phyloP scores from a whole-genome alignment of 148 eudicot species.

The Polygonum maritimum region DNA sequence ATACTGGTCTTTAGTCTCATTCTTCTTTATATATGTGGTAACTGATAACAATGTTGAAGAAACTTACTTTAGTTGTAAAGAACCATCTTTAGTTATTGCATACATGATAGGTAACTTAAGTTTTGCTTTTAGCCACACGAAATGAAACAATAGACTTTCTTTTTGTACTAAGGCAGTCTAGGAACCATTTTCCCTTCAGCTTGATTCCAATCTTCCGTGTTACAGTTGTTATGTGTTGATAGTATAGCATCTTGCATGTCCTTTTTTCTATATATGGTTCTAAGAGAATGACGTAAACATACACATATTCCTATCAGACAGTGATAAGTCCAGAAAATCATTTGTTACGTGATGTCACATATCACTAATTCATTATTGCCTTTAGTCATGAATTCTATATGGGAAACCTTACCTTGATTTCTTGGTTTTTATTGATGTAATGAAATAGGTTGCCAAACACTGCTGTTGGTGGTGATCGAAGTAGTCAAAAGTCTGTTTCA shows the following conservation, averaged over 20 bases:
- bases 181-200: background rate
- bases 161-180: background rate
- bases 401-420: background rate
- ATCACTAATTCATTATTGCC: too few relatives aligned
- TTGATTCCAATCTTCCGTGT: background rate
- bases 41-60: background rate
- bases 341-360: background rate
- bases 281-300: background rate
- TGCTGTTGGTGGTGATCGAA: constrained; percentile 25
- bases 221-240: background rate
- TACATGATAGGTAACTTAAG: too few relatives aligned
- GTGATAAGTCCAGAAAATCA: background rate
- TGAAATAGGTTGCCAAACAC: constrained; percentile 31
- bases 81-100: background rate
- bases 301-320: background rate
- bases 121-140: background rate
- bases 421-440: background rate
- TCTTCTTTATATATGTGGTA: background rate
- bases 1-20: background rate
- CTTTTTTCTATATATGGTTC: background rate
- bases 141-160: background rate
- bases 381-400: background rate
- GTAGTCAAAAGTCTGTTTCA: constrained; percentile 34
- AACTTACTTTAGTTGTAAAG: background rate
- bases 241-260: background rate